Base-by-base conservation (phyloP, 2,329 filamentous ascomycete species). In the Fusarium marasasianum region DNA sequence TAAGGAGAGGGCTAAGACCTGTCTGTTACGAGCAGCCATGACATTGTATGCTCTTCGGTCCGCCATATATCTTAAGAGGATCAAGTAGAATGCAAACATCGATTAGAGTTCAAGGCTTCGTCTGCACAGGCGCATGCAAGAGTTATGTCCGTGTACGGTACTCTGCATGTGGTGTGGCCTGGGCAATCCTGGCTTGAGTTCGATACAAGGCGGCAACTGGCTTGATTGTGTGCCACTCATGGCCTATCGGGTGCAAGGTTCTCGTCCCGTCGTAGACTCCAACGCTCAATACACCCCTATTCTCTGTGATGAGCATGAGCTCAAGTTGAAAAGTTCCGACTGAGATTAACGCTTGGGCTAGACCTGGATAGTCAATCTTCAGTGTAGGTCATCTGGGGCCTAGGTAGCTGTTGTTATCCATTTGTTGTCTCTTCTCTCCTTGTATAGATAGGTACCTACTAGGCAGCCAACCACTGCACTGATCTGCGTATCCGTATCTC, bases 171-270 rank as follows among this genome's bases (percentile, higher is more conserved):
- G 44, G 55, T 48, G 24, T 59, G 33, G 55, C 67, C 71, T 51
- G 53, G 71, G 67, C 67, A 71, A 51, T 56, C 71, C 67, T 60
- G 45, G 57, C 50, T 64, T 68, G 68, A 60, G 62, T 51, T 73
- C 40, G 70, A 71, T 60, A 69, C 69, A 72, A 68, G 58, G 55
- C 71, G 66, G 66, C 58, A 73, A 50, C 50, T 66, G 71, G 66
- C 71, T 73, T 64, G 62, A 67, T 74, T 71, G 58, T 74, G 71
- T 74, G 71, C 71, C 67, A 74, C 71, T 74, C 71, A 72, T 72
- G 71, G 66, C 53, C 60, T 73, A 62, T 56, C 63, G 62, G 62
- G 63, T 68, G 71, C 66, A 74, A 74, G 70, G 71, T 44, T 60
- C 66, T 70, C 66, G 45, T 70, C 66, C 67, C 59, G 67, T 70